Evolutionary conservation across 2,329 filamentous ascomycete genomes (phyloP).

Genomic region (Neobulgaria alba): DNA sequence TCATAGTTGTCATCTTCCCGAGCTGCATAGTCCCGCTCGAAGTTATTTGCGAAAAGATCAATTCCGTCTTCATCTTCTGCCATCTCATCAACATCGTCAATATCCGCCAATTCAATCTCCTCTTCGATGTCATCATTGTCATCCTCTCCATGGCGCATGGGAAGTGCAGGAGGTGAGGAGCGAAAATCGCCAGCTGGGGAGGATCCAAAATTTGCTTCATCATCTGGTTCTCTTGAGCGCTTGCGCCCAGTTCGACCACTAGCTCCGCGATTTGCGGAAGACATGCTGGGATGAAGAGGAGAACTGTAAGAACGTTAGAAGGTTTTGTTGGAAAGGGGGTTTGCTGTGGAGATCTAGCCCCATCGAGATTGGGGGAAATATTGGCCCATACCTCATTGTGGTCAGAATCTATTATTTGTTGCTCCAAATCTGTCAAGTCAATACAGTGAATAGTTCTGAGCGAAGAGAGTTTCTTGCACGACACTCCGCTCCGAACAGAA

Average conservation of each 20-base stretch:
- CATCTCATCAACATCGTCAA: conserved; percentile 72
- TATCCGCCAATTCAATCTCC: conserved; percentile 61
- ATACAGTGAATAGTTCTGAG: conserved; percentile 2
- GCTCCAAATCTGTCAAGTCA: no score
- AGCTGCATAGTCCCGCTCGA: conserved; percentile 61
- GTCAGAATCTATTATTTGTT: neutral
- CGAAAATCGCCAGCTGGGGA: conserved; percentile 47
- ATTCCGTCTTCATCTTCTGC: conserved; percentile 76
- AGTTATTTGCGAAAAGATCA: conserved; percentile 67
- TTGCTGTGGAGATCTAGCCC: no score
- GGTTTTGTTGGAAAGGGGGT: conserved; percentile 7
- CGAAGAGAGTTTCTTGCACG: conserved; percentile 2
- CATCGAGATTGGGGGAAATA: conserved; percentile 5
- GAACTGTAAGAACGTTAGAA: conserved; percentile 49
- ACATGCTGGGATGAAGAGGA: conserved; percentile 71
- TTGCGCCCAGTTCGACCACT: conserved; percentile 45
- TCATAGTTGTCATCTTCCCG: conserved; percentile 64
- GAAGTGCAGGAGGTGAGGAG: conserved; percentile 55
- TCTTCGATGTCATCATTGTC: conserved; percentile 61
- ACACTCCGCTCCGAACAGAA: neutral
- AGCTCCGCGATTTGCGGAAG: conserved; percentile 71
- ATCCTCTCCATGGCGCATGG: conserved; percentile 56
- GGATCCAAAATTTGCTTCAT: conserved; percentile 48
- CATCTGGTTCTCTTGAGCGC: conserved; percentile 56
- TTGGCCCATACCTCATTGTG: conserved; percentile 29